These are phyloP conservation scores for Protomyces arabidopsidicola DNA, from an alignment of 1,139 yeast species.

Conservation along the genomic window DNA sequence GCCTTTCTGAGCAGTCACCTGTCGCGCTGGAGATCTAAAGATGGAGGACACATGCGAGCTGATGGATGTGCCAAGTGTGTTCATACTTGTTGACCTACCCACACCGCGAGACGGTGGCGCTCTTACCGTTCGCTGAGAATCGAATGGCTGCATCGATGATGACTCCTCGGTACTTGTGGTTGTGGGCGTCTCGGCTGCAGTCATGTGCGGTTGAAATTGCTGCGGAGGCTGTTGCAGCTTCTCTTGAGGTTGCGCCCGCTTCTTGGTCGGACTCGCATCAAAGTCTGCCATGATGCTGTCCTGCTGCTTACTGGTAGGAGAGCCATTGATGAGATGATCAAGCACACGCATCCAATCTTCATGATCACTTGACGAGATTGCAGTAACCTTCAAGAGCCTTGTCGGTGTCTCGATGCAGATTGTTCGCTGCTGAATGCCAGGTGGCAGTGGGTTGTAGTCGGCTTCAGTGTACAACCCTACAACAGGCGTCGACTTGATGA, in stretches of 20 bases:
- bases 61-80: neutral
- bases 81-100: neutral
- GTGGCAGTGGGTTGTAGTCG: conserved; percentile 83
- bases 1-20: neutral
- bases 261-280: neutral
- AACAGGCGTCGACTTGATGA: conserved; percentile 77
- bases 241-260: neutral
- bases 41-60: neutral
- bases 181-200: neutral
- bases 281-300: conserved; percentile 30
- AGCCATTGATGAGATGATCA: conserved; percentile 67
- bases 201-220: neutral
- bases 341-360: conserved; percentile 88
- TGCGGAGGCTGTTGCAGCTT: neutral
- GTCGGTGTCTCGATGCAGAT: conserved; percentile 69
- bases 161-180: conserved; percentile 29
- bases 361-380: conserved; percentile 82
- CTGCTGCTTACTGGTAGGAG: conserved; percentile 35
- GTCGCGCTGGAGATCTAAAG: neutral
- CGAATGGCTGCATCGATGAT: conserved; percentile 37
- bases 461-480: conserved; percentile 71
- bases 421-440: conserved; percentile 83
- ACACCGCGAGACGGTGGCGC: neutral
- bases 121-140: neutral
- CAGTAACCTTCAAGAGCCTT: conserved; percentile 70